Evolutionary conservation across 2,329 filamentous ascomycete species (phyloP).

Genomic region (Nakataea oryzae): DNA sequence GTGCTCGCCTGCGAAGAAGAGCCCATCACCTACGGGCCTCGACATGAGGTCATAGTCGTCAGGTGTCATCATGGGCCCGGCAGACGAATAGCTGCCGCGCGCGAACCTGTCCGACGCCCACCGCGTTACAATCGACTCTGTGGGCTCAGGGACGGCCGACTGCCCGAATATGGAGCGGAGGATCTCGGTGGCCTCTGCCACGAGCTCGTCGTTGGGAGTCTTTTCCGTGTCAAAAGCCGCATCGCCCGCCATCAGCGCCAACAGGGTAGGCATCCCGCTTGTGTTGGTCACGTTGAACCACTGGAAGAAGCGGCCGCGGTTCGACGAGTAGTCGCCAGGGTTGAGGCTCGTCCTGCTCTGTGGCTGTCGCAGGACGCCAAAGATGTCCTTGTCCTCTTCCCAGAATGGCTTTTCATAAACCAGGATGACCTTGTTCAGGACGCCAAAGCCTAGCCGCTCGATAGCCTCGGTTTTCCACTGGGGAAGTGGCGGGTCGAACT

Average conservation of each 20-base stretch:
- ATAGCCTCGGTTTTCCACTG: slow-evolving; percentile 77
- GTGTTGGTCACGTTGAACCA: slow-evolving; percentile 96
- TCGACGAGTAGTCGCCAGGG: slow-evolving; percentile 68
- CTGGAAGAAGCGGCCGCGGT: slow-evolving; percentile 87
- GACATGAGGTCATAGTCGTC: slow-evolving; percentile 94
- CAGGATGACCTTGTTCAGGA: slow-evolving; percentile 90
- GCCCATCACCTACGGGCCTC: slow-evolving; percentile 50
- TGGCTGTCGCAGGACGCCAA: slow-evolving; percentile 77
- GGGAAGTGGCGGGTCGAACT: slow-evolving; percentile 88
- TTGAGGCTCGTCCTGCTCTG: slow-evolving; percentile 57
- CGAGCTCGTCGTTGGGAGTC: slow-evolving; percentile 62
- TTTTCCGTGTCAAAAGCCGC: slow-evolving; percentile 82
- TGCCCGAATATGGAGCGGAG: slow-evolving; percentile 66
- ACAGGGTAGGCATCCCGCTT: slow-evolving; percentile 74
- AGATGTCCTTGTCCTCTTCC: slow-evolving; percentile 84
- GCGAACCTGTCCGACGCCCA: slow-evolving; percentile 90
- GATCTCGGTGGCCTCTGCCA: slow-evolving; percentile 71
- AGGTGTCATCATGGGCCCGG: slow-evolving; percentile 68
- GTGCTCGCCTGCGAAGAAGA: slow-evolving; percentile 94
- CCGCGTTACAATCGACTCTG: slow-evolving; percentile 80
- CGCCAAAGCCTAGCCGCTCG: slow-evolving; percentile 76
- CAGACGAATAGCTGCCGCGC: slow-evolving; percentile 91
- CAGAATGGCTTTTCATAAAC: slow-evolving; percentile 87
- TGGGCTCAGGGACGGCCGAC: slow-evolving; percentile 59
- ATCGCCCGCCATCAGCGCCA: slow-evolving; percentile 92